Base-by-base conservation (phyloP, 176 grass and related monocot genomes). In the Phoenix roebelenii region DNA sequence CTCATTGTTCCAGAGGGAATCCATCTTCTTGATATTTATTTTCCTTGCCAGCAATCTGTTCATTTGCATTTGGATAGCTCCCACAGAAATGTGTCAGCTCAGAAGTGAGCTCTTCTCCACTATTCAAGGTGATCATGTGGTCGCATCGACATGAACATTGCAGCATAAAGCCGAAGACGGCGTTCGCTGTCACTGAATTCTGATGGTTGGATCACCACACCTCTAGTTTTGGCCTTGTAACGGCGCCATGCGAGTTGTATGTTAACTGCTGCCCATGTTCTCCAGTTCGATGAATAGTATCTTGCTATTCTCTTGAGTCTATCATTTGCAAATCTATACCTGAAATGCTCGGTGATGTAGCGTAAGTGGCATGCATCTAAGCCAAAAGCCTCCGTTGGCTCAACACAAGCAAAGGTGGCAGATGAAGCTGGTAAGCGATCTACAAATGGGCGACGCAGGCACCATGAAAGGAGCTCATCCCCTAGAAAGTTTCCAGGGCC, bases 391-490 rank as follows among this genome's bases (percentile, higher is more conserved):
- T 97, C 84, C 54, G 84, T 74, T 18, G 87, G 72, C 69, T 88
- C 86, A 0, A 80, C 65, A 78, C 86, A 91, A 75, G 77, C 84
- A 65, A 97, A 97, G 30, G 93, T 85, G 51, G 93, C 81, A 3
- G 93, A 88, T 25, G 87, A 97, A 7, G 87, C 81, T 0, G 87
- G 93, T 0, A 85, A 78, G 17, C 93, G 80, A 61, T 91, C 93
- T 18, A 77, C 25, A 72, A 88, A 88, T 22, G 93, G 76, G 17
- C 87, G 73, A 9, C 87, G 93, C 19, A 91, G 78, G 68, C 87
- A 97, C 93, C 87, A 97, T 20, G 87, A 88, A 54, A 97, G 87
- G 25, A 97, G 93, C 72, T 97, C 93, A 74, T 97, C 93, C 54
- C 93, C 93, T 18, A 97, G 87, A 69, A 97, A 97, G 72, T 52